A percentile compares a stretch with the other conserved stretches of the same genome.
These are phyloP conservation scores for Mikania micrantha DNA, from an alignment of 129 eudicot species.

Conservation along the genomic window DNA sequence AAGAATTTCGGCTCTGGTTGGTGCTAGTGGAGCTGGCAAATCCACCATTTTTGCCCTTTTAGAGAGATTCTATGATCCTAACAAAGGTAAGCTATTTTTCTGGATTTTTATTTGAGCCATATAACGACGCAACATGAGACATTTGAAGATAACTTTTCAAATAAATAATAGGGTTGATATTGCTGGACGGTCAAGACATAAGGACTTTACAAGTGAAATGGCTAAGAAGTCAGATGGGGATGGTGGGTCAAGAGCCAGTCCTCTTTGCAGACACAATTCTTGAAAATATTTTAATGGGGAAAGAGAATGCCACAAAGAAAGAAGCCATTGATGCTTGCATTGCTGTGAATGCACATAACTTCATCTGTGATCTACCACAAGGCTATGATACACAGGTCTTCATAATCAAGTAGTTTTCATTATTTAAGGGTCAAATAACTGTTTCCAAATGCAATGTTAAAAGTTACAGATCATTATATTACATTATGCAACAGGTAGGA, in stretches of 20 bases:
- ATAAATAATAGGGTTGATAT: slow-evolving; percentile 31
- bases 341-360: slow-evolving; percentile 68
- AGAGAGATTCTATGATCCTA: slow-evolving; percentile 80
- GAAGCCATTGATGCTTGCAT: slow-evolving; percentile 65
- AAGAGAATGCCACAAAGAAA: slow-evolving; percentile 69
- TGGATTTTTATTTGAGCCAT: too few relatives aligned
- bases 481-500: slow-evolving; percentile 49
- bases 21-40: slow-evolving; percentile 89
- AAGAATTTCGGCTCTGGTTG: slow-evolving; percentile 67
- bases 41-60: slow-evolving; percentile 80
- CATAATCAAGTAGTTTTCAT: neutral
- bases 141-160: neutral
- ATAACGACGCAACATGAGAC: too few relatives aligned
- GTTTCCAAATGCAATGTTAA: neutral
- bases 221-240: slow-evolving; percentile 79
- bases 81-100: slow-evolving; percentile 33
- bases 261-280: slow-evolving; percentile 64
- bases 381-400: slow-evolving; percentile 57
- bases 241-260: slow-evolving; percentile 90
- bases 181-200: slow-evolving; percentile 74
- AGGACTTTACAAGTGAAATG: slow-evolving; percentile 73
- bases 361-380: slow-evolving; percentile 60
- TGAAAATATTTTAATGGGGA: slow-evolving; percentile 76
- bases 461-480: too few relatives aligned
- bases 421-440: neutral